phyloP scores from a whole-genome alignment of 345 rosid genomes.

The Bruguiera gymnorhiza region DNA sequence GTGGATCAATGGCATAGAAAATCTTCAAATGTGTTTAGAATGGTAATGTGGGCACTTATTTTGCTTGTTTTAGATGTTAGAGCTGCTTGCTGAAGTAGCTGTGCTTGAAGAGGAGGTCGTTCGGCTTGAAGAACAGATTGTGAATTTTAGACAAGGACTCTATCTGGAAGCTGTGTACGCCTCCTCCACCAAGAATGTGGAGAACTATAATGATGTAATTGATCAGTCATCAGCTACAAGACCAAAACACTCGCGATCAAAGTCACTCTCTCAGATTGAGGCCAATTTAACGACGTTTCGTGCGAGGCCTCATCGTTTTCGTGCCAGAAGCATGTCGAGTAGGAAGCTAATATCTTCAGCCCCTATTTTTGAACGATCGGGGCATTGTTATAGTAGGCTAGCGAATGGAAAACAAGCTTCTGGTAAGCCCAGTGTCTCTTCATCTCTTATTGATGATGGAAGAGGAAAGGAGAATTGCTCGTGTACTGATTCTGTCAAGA shows the following conservation, averaged over 20 bases:
- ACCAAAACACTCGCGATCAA: conserved; percentile 67
- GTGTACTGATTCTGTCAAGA: conserved; percentile 46
- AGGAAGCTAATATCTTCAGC: conserved; percentile 59
- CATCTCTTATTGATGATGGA: conserved; percentile 32
- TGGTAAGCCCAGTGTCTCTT: conserved; percentile 31
- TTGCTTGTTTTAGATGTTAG: conserved; percentile 17
- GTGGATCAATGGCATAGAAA: not conserved
- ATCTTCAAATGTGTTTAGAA: conserved; percentile 5
- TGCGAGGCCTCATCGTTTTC: conserved; percentile 52
- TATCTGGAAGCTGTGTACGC: conserved; percentile 77
- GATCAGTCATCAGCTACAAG: conserved; percentile 51
- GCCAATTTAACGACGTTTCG: conserved; percentile 37
- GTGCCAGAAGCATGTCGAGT: conserved; percentile 57
- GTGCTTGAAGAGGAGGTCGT: conserved; percentile 28
- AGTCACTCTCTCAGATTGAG: conserved; percentile 63
- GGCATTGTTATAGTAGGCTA: conserved; percentile 28
- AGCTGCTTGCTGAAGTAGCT: conserved; percentile 30
- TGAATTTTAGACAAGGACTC: conserved; percentile 27
- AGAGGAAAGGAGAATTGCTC: conserved; percentile 68
- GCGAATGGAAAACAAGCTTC: conserved; percentile 44
- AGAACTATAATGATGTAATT: conserved; percentile 36
- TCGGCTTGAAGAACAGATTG: conserved; percentile 26
- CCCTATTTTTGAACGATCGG: conserved; percentile 28
- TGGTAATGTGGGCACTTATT: not conserved
- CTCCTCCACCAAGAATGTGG: conserved; percentile 65